These are phyloP conservation scores for Pseudopithomyces chartarum DNA, from an alignment of 2,329 filamentous ascomycete species.

Conservation along the genomic window DNA sequence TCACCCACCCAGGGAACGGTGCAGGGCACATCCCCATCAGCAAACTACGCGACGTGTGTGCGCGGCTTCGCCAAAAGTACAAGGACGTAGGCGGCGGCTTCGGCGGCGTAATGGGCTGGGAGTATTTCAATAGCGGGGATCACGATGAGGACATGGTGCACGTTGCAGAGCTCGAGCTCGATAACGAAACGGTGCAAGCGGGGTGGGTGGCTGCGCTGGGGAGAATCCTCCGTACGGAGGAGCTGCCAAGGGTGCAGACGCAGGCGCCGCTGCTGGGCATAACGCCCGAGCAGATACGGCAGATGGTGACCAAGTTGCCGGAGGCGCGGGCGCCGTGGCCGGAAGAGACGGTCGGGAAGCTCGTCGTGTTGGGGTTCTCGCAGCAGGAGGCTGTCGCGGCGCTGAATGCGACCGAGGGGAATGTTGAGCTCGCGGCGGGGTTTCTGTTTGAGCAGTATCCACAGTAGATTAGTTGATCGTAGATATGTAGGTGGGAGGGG, in stretches of 20 bases:
- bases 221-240: slow-evolving; percentile 39
- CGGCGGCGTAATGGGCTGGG: slow-evolving; percentile 93
- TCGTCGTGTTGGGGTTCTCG: slow-evolving; percentile 54
- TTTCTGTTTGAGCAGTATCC: slow-evolving; percentile 51
- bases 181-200: slow-evolving; percentile 34
- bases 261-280: slow-evolving; percentile 25
- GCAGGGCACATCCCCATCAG: slow-evolving; percentile 64
- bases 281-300: slow-evolving; percentile 38
- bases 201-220: slow-evolving; percentile 75
- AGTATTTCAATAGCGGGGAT: slow-evolving; percentile 78
- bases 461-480: too few species aligned
- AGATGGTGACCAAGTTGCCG: slow-evolving; percentile 40
- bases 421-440: slow-evolving; percentile 55
- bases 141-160: slow-evolving; percentile 35
- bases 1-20: slow-evolving; percentile 80
- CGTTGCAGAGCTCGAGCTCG: slow-evolving; percentile 23
- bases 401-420: slow-evolving; percentile 54
- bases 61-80: slow-evolving; percentile 63
- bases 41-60: slow-evolving; percentile 62
- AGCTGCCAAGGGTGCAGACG: slow-evolving; percentile 26
- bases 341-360: slow-evolving; percentile 47
- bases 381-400: slow-evolving; percentile 54
- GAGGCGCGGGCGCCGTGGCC: slow-evolving; percentile 44
- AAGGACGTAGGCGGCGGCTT: slow-evolving; percentile 57
- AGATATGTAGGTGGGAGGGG: too few species aligned